phyloP scores from a whole-genome alignment of 768 basidiomycete species.

The Russula olivacea region DNA sequence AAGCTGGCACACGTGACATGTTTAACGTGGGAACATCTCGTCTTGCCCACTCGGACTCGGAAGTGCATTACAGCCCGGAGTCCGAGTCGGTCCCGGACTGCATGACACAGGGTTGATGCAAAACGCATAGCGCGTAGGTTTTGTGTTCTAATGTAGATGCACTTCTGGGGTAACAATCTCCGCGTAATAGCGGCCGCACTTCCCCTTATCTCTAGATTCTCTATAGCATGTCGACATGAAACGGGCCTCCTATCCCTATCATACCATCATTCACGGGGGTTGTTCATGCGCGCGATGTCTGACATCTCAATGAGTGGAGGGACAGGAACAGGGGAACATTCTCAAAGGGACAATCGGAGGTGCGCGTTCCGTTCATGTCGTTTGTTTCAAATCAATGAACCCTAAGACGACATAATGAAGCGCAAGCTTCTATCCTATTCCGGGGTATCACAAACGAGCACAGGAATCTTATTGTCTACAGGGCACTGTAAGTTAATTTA shows the following conservation, averaged over 20 bases:
- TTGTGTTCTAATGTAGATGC: background rate
- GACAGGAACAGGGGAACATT: background rate
- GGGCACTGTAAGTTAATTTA: background rate
- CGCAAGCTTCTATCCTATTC: no score
- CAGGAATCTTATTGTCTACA: no score
- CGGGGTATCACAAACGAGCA: no score
- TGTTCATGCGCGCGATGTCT: background rate
- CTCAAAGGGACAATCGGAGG: background rate
- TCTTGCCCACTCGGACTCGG: background rate
- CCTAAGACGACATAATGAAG: no score
- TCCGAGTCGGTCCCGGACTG: no score
- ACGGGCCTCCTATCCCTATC: background rate
- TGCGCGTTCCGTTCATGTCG: background rate
- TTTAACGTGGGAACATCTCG: background rate
- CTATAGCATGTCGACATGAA: background rate
- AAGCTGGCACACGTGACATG: background rate
- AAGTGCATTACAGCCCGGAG: background rate
- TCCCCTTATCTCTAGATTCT: no score
- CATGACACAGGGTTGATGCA: background rate
- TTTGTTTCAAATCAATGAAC: background rate
- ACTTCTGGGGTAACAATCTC: background rate
- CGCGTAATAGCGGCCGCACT: background rate
- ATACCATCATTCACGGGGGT: background rate
- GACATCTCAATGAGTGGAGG: background rate
- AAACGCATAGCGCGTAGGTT: background rate